Percentiles rank a stretch among this genome's conserved stretches.
Evolutionary conservation across 345 rosid species (phyloP).

Genomic region (Angophora floribunda): DNA sequence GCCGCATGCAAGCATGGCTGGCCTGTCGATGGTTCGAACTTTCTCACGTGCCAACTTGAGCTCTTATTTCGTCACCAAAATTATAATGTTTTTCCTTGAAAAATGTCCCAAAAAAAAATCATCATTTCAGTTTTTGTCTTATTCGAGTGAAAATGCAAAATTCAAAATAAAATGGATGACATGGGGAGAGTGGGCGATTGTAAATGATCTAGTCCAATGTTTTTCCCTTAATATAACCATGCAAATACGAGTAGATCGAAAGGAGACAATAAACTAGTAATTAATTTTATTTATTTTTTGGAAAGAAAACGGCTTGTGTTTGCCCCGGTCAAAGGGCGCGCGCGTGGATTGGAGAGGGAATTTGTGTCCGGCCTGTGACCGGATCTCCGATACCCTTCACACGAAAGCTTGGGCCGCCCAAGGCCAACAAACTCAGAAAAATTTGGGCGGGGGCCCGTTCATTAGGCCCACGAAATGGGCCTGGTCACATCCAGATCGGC

Average conservation of each 20-base stretch:
- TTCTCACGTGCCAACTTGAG: rapidly evolving
- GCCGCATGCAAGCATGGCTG: rapidly evolving
- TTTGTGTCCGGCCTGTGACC: background rate
- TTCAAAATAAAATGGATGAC: background rate
- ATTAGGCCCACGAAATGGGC: background rate
- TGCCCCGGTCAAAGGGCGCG: background rate
- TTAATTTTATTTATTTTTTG: background rate
- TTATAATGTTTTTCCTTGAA: background rate
- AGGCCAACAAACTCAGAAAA: background rate
- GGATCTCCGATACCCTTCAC: background rate
- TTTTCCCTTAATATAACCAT: background rate
- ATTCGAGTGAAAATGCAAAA: background rate
- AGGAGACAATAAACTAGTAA: background rate
- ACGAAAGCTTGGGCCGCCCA: background rate
- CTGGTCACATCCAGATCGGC: background rate
- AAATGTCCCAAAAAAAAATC: background rate
- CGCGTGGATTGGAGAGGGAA: background rate
- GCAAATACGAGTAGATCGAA: background rate
- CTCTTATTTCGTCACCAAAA: background rate
- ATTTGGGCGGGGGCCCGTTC: background rate
- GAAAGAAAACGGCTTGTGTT: background rate
- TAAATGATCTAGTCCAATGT: background rate
- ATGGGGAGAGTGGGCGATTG: background rate
- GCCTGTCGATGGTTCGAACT: background rate
- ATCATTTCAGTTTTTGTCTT: background rate